Conservation (phyloP, 2,329 filamentous ascomycete genomes). For the Colletotrichum gloeosporioides region DNA sequence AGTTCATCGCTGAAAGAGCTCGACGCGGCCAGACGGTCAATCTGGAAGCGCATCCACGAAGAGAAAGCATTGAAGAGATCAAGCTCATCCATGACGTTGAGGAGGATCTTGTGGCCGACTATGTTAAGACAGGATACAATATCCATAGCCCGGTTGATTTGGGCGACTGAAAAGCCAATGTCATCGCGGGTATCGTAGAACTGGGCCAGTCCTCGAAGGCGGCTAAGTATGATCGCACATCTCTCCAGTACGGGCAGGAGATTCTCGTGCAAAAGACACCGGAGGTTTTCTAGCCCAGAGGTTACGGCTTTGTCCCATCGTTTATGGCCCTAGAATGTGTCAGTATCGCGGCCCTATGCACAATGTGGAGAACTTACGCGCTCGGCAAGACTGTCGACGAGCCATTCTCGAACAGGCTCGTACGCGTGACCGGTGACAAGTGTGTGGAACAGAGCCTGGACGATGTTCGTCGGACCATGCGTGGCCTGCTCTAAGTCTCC, state of each 20-base stretch:
- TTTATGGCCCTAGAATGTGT: conserved; percentile 74
- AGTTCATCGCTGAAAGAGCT: conserved; percentile 72
- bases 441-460: conserved; percentile 82
- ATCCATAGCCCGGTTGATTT: conserved; percentile 71
- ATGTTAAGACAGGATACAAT: conserved; percentile 78
- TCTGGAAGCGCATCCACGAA: conserved; percentile 82
- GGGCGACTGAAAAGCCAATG: conserved; percentile 68
- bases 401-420: conserved; percentile 80
- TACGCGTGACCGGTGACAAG: conserved; percentile 84
- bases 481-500: conserved; percentile 71
- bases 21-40: conserved; percentile 74
- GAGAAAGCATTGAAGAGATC: conserved; percentile 81
- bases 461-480: conserved; percentile 65
- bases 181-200: conserved; percentile 74
- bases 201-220: conserved; percentile 81
- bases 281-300: conserved; percentile 77
- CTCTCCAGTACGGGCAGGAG: conserved; percentile 88
- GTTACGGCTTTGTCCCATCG: conserved; percentile 91
- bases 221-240: conserved; percentile 79
- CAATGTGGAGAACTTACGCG: conserved; percentile 57
- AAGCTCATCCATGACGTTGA: conserved; percentile 76
- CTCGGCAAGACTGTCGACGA: conserved; percentile 83
- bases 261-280: conserved; percentile 83
- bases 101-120: conserved; percentile 74
- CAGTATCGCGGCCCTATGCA: conserved; percentile 21